Conservation (phyloP, 768 basidiomycete species). For the Omphalotus guepiniiformis region DNA sequence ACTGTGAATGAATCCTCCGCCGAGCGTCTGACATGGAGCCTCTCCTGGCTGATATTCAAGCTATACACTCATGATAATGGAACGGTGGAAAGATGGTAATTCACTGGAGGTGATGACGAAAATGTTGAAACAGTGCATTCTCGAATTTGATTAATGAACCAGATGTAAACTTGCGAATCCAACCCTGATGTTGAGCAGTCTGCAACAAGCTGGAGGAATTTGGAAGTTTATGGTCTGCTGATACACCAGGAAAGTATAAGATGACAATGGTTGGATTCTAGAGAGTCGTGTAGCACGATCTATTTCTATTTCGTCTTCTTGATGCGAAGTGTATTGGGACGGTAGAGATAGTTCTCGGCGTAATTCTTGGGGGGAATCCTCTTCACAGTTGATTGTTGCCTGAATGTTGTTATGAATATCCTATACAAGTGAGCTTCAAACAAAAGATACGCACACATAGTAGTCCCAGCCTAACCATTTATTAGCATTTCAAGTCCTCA, state of each 20-base stretch:
- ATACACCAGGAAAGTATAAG: not conserved
- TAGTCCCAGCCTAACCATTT: slow-evolving; percentile 80
- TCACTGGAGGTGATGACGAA: no score
- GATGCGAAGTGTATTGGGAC: slow-evolving; percentile 73
- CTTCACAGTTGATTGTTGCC: slow-evolving; percentile 57
- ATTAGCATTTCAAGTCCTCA: slow-evolving; percentile 5
- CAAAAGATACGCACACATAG: slow-evolving; percentile 60
- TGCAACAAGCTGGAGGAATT: no score
- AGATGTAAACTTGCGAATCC: no score
- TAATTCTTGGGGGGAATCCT: slow-evolving; percentile 85
- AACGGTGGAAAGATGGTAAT: not conserved
- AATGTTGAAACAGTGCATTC: no score
- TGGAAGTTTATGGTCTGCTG: not conserved
- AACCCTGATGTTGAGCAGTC: no score
- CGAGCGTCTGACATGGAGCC: no score
- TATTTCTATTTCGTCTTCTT: slow-evolving; percentile 81
- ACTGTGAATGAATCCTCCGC: no score
- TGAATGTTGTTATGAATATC: slow-evolving; percentile 21
- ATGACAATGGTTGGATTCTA: not conserved
- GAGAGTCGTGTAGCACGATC: not conserved
- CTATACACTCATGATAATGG: no score
- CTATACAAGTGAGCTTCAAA: not conserved
- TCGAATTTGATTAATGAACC: no score
- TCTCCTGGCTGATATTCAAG: no score
- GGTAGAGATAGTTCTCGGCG: slow-evolving; percentile 88